Evolutionary conservation across 2,329 filamentous ascomycete genomes (phyloP).

Genomic region (Penicillium sp.): DNA sequence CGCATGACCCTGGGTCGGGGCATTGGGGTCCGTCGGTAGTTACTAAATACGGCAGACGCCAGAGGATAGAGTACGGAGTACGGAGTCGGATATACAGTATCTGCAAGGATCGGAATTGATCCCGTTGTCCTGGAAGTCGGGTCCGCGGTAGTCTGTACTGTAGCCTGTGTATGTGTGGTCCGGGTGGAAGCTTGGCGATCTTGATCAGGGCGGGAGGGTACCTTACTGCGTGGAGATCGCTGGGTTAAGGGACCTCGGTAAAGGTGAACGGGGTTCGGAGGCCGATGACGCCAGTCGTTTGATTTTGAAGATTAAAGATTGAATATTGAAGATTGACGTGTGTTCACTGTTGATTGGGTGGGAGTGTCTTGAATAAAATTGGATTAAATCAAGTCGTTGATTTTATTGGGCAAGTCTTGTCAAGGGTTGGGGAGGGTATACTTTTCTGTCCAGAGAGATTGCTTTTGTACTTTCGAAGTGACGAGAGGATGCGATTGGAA

Average conservation of each 20-base stretch:
- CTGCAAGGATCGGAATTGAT: neutral
- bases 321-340: neutral
- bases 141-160: neutral
- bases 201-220: constrained; percentile 4
- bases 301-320: neutral
- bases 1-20: constrained; percentile 13
- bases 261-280: constrained; percentile 6
- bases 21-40: neutral
- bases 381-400: neutral
- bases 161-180: neutral
- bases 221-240: neutral
- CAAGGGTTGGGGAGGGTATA: no score
- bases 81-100: neutral
- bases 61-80: no score
- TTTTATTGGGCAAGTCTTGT: neutral
- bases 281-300: neutral
- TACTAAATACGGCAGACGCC: no score
- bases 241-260: constrained; percentile 16
- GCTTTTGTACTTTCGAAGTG: neutral
- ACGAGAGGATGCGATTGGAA: neutral
- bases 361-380: neutral
- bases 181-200: no score
- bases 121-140: constrained; percentile 8
- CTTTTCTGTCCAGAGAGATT: no score
- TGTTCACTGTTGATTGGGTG: neutral